Evolutionary conservation across 192 early-diverging fungal species (phyloP), one percentile per base, ranked within the genome.

Genomic region (Polychytrium aggregatum): DNA sequence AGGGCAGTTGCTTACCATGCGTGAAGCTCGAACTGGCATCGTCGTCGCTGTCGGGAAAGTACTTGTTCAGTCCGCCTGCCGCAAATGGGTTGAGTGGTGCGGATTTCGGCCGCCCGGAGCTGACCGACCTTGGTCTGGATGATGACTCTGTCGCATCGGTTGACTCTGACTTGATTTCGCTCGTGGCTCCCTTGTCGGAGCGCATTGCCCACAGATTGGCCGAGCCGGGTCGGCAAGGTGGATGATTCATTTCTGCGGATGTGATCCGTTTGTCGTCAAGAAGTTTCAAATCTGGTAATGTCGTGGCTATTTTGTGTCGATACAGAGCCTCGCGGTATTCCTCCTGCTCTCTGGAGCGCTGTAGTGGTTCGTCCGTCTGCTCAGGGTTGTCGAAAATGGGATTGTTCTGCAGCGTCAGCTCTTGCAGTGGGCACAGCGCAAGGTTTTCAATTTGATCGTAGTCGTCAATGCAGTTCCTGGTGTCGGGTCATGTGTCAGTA

Each of bases 391-490:
- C 53, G 13, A 20, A 7, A 9, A 70, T 22, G 9, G 65, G 71
- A 37, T 73, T 73, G 22, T 59, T 59, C 17, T 52, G 37, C 1
- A 67, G 31, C 2, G 63, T 63, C 20, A 73, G 46, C 27, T 50
- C 37, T 38, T 47, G 56, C 3, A 73, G 54, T 2, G 39, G 4
- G 42, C 63, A 66, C 7, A 73, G 49, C 2, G 45, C 53, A 14
- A 73, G 57, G 33, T 73, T 36, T 41, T 73, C 71, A 10, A 73
- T 51, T 48, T 65, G 52, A 13, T 57, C 62, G 11, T 60, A 9
- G 21, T 58, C 55, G 14, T 44, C 50, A 20, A 72, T 55, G 18
- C 37, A 17, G 47, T 68, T 73, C 26, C 66, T 63, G 35, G 14
- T 8, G 6, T 41, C 16, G 6, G n/a, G 5, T 28, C 2, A 8